Conservation (phyloP, 2,329 filamentous ascomycete species). For the Berkeleyomyces basicola region DNA sequence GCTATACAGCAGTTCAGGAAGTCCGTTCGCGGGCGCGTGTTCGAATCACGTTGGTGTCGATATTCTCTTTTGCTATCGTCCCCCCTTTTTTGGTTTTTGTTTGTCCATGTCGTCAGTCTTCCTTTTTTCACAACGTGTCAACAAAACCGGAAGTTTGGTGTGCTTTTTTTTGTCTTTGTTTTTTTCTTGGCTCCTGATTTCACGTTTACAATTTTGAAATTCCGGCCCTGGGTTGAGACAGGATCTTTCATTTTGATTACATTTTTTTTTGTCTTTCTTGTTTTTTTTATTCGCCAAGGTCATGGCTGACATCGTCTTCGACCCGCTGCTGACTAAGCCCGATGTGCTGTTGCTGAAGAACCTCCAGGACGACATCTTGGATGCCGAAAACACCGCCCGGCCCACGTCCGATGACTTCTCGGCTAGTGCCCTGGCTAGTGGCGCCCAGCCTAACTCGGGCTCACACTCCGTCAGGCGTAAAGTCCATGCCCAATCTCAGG, state of each 20-base stretch:
- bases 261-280: background rate
- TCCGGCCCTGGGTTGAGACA: too few relatives aligned
- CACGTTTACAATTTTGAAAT: too few relatives aligned
- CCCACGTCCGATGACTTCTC: background rate
- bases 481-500: background rate
- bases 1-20: constrained; percentile 5
- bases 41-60: constrained; percentile 14
- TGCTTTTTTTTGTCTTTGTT: too few relatives aligned
- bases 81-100: background rate
- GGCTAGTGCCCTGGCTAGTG: background rate
- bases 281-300: background rate
- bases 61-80: constrained; percentile 4
- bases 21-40: constrained; percentile 14
- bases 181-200: too few relatives aligned
- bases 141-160: background rate
- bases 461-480: background rate
- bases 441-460: background rate
- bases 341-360: constrained; percentile 26
- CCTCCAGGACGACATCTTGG: constrained; percentile 24
- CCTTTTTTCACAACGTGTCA: background rate
- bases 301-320: constrained; percentile 20
- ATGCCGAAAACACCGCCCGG: background rate
- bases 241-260: background rate
- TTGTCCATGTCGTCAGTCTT: background rate
- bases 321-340: constrained; percentile 25